A percentile compares a stretch with the other conserved stretches of the same genome.
Evolutionary conservation across 805 yeast species (phyloP).

Genomic region (Ogataea methylovora): DNA sequence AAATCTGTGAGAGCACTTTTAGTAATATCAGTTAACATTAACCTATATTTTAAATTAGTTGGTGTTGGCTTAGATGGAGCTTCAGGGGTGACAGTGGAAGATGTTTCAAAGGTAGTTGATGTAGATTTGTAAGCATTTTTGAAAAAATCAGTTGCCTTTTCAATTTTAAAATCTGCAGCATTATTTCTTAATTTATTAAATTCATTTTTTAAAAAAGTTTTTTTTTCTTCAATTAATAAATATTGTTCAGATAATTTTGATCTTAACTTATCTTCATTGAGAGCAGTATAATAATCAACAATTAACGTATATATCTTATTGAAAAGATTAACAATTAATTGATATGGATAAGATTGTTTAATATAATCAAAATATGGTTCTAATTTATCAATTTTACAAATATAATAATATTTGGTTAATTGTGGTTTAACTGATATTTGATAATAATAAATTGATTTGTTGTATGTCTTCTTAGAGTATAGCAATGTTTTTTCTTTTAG

Average conservation of each 20-base stretch:
- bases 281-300: conserved; percentile 7
- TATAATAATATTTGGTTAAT: conserved; percentile 3
- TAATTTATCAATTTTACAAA: conserved; percentile 8
- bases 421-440: not conserved
- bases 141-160: not conserved
- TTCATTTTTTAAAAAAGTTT: conserved; percentile 23
- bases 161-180: not conserved
- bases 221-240: conserved; percentile 21
- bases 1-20: conserved; percentile 31
- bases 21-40: conserved; percentile 28
- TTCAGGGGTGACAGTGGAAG: conserved; percentile 2
- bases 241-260: conserved; percentile 20
- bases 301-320: conserved; percentile 5
- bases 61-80: conserved; percentile 6
- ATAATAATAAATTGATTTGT: not conserved
- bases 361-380: conserved; percentile 14
- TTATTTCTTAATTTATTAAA: conserved; percentile 15
- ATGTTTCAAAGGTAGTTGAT: conserved; percentile 2
- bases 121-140: conserved; percentile 2
- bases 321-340: conserved; percentile 5
- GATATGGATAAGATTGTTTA: conserved; percentile 6
- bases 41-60: conserved; percentile 19
- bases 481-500: not conserved
- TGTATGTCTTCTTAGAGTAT: not conserved
- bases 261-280: conserved; percentile 12